Evolutionary conservation across 768 basidiomycete species (phyloP), one percentile per base, ranked within the genome.

Genomic region (Nidularia pulvinata): DNA sequence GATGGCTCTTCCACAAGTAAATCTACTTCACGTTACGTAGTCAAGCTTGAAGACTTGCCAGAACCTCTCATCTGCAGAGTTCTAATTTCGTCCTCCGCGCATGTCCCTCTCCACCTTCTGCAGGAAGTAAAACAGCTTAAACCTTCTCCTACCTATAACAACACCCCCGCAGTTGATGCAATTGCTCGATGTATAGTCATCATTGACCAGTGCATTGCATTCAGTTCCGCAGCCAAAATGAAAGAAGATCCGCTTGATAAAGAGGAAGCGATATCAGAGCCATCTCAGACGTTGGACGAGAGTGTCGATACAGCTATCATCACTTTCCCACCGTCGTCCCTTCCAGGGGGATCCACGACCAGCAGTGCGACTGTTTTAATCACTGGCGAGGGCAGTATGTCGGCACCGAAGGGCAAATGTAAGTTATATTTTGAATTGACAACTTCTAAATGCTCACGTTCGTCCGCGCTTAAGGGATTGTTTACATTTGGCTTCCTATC

Each of bases 371-470:
- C 84, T 46, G 83, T 78, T 1, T 67, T 95, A 34, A 71, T 89
- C 19, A 82, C 84, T 1, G 93, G 93, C 2, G 83, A 87, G 61
- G 86, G 83, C 7, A 86, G 86, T 11, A 73, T 92, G 72, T 85
- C 88, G 4, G 78, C 89, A 19, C 93, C 93, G 0, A 71, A 75
- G 48, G 89, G 83, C 2, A 86, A 85, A 77, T 89, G 91, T 88
- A 61, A 60, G 85, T 57, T 49, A 51, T 25, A 9, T n/a, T 11
- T 50, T 52, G 45, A 49, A 16, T 54, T 59, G 34, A 56, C 55
- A 49, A 58, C 19, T 19, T 19, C 19, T 19, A 19, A 19, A 19
- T 19, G 19, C 19, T 19, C 19, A 19, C 19, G 19, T 19, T 19
- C 54, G 30, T 11, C 49, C 13, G 59, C 37, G 37, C 19, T 19